A percentile compares a stretch with the other conserved stretches of the same genome.
Evolutionary conservation across 345 rosid genomes (phyloP).

Genomic region (Euphorbia pulcherrima): DNA sequence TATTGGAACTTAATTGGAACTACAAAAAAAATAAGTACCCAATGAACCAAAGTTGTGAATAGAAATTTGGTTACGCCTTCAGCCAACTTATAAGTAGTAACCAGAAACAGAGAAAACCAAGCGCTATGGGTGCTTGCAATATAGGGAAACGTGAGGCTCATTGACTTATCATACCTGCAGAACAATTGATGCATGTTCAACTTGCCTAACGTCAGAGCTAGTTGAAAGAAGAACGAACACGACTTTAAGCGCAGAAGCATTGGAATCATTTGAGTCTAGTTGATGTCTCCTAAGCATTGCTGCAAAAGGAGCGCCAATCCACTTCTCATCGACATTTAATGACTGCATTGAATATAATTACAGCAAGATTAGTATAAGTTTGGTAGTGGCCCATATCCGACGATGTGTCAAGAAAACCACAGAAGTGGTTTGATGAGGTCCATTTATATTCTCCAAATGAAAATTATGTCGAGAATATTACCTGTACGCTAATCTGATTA

Average conservation of each 20-base stretch:
- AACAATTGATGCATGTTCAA: conserved; percentile 63
- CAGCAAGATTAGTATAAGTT: conserved; percentile 10
- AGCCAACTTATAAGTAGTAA: conserved; percentile 3
- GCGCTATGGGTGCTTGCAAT: conserved; percentile 3
- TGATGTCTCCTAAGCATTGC: conserved; percentile 84
- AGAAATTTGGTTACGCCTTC: neutral
- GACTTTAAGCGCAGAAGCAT: conserved; percentile 51
- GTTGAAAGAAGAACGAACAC: conserved; percentile 52
- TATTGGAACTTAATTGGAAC: neutral
- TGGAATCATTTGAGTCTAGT: conserved; percentile 38
- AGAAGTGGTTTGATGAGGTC: neutral
- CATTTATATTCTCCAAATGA: neutral
- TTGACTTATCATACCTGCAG: conserved; percentile 61
- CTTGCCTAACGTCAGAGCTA: conserved; percentile 65
- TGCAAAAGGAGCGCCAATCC: conserved; percentile 81
- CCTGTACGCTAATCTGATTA: conserved; percentile 67
- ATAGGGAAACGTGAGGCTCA: conserved; percentile 8
- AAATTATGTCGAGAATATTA: conserved; percentile 21
- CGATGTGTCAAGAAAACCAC: conserved; percentile 3
- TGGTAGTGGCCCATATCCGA: neutral
- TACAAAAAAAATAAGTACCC: neutral
- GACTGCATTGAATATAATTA: conserved; percentile 45
- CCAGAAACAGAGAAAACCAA: conserved; percentile 14
- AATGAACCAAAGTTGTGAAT: neutral
- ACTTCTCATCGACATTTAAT: conserved; percentile 62